Base-by-base conservation (phyloP, 371 early-diverging fungal genomes). In the Dinochytrium kinnereticum region DNA sequence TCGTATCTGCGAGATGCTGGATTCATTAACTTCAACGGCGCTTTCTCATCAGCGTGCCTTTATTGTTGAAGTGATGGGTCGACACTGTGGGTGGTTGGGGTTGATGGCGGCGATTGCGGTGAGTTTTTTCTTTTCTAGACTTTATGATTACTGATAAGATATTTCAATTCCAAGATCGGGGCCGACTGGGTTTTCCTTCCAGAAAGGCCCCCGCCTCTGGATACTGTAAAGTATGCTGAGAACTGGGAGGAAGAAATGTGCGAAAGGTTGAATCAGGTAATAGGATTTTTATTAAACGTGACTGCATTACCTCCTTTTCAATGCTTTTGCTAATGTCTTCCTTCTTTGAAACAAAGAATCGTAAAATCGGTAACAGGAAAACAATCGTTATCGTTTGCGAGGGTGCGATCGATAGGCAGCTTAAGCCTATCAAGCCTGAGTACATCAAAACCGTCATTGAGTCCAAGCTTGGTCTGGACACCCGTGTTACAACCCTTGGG, bases 51-150 rank as follows among this genome's bases (percentile, higher is more conserved):
- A 94, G 64, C 93, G 99, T 68, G 97, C 98, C 0, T 99, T 99
- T 82, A 97, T 99, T 0, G 91, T 99, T 50, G 99, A 99, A 82
- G 99, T 98, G 19, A 99, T 99, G 99, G 99, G 99, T 13, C 91
- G 99, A 66, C 95, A 98, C 78, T 99, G 99, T 81, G 99, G 99
- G 38, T 99, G 99, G 99, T 86, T 99, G 31, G 98, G 98, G n/a
- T 85, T 99, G 24, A 96, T 95, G 93, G 95, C 99, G 7, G 98
- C 94, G 5, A 93, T 99, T 78, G 92, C 89, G 21, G 84, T 76
- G 51, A 19, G 59, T 34, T 34, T 17, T 26, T 69, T 5, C 5
- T 51, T 69, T 33, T 49, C 30, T 44, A 50, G 2, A 50, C 51
- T 33, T 34, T 70, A n/a, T n/a, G n/a, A n/a, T n/a, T n/a, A n/a